Percentiles rank a stretch among this genome's conserved stretches.
These are phyloP conservation scores for Trichoderma breve DNA, from an alignment of 2,329 filamentous ascomycete genomes.

Conservation along the genomic window DNA sequence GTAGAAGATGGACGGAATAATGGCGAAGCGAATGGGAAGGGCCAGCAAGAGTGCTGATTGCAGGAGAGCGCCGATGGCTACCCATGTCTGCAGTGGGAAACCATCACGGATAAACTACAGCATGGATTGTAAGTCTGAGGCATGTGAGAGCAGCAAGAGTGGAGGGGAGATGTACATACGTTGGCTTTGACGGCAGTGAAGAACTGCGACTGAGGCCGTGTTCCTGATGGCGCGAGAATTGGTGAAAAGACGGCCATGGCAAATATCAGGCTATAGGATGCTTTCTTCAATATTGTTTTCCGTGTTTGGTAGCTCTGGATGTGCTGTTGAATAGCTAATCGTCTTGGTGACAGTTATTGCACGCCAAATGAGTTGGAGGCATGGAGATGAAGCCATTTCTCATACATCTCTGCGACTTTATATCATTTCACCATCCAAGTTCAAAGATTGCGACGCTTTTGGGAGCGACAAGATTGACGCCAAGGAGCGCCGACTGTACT, in stretches of 20 bases:
- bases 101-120: not conserved
- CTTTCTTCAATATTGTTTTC: not conserved
- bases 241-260: not conserved
- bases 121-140: not conserved
- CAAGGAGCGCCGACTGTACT: not conserved
- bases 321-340: not conserved
- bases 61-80: not conserved
- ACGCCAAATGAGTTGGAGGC: not conserved
- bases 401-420: not conserved
- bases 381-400: not conserved
- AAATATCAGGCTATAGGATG: not conserved
- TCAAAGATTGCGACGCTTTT: not conserved
- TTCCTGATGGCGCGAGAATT: not conserved
- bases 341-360: not conserved
- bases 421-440: not conserved
- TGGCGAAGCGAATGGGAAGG: not conserved
- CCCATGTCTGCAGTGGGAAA: not conserved
- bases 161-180: not conserved
- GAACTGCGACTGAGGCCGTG: not conserved
- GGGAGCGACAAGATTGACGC: not conserved
- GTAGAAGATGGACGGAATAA: not conserved
- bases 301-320: not conserved
- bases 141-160: not conserved
- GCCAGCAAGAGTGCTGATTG: not conserved
- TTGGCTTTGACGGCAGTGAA: not conserved